Evolutionary conservation across 495 filamentous ascomycete species (phyloP).

Genomic region (Hypomontagnella submonticulosa): DNA sequence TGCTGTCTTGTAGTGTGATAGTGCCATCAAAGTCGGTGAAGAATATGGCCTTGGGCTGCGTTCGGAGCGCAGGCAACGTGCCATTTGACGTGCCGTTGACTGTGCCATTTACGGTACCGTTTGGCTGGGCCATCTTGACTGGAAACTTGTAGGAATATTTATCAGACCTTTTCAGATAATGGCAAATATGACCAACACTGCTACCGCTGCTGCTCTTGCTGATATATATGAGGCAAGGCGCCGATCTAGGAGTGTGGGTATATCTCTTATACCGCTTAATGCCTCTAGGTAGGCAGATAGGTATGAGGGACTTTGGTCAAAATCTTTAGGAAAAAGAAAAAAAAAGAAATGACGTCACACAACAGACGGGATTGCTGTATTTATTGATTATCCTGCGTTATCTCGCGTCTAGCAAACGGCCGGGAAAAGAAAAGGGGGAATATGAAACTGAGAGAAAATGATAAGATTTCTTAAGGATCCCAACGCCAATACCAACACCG

Average conservation of each 20-base stretch:
- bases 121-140: slow-evolving; percentile 32
- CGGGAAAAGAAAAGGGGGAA: neutral
- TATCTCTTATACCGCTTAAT: neutral
- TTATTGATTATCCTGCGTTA: slow-evolving; percentile 16
- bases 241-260: too few relatives aligned
- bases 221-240: too few relatives aligned
- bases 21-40: slow-evolving; percentile 99
- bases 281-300: neutral
- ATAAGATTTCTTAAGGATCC: slow-evolving; percentile 22
- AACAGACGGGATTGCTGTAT: neutral
- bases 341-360: slow-evolving; percentile 35
- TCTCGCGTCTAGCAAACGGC: slow-evolving; percentile 13
- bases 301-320: slow-evolving; percentile 17
- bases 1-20: slow-evolving; percentile 90
- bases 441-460: slow-evolving; percentile 4
- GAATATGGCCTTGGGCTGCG: slow-evolving; percentile 86
- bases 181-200: too few relatives aligned
- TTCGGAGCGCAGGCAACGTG: slow-evolving; percentile 66
- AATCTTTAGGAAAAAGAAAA: neutral
- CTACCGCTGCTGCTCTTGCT: too few relatives aligned
- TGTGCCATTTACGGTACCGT: slow-evolving; percentile 25
- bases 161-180: too few relatives aligned
- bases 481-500: slow-evolving; percentile 22
- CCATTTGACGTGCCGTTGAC: slow-evolving; percentile 10
- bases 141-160: neutral